Conservation (phyloP, 2,329 filamentous ascomycete species). For the Monosporascus sp. region DNA sequence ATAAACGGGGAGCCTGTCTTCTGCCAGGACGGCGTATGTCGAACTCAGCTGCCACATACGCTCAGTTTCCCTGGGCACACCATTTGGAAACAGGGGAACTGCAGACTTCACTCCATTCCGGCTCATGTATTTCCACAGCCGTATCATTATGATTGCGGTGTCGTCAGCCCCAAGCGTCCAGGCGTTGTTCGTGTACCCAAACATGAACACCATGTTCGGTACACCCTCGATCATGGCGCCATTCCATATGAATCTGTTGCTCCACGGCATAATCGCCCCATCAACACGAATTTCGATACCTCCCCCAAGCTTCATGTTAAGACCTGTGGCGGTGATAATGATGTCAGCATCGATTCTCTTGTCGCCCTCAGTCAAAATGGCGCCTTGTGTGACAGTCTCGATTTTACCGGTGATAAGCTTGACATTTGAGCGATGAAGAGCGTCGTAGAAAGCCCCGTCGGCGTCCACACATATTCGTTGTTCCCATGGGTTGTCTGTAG, state of each 20-base stretch:
- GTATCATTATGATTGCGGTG: conserved; percentile 41
- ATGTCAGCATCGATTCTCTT: conserved; percentile 49
- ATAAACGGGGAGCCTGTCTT: conserved; percentile 6
- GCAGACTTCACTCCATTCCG: conserved; percentile 35
- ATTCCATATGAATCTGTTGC: conserved; percentile 49
- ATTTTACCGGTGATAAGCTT: conserved; percentile 41
- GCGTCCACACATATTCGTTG: conserved; percentile 60
- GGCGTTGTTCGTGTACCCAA: conserved; percentile 55
- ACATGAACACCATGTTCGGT: conserved; percentile 52
- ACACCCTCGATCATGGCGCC: conserved; percentile 55
- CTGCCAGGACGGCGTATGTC: conserved; percentile 4
- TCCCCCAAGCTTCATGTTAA: conserved; percentile 50
- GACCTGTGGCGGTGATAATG: conserved; percentile 60
- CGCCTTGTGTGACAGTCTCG: conserved; percentile 34
- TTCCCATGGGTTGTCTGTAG: conserved; percentile 50
- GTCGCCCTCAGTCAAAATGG: conserved; percentile 38
- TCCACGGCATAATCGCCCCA: conserved; percentile 35
- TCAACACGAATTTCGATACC: conserved; percentile 47
- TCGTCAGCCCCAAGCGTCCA: conserved; percentile 60
- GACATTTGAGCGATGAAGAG: conserved; percentile 34
- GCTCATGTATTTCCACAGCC: conserved; percentile 47
- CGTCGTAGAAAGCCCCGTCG: conserved; percentile 39
- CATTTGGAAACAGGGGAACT: conserved; percentile 36
- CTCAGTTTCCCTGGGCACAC: conserved; percentile 3
- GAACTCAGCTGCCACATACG: conserved; percentile 13